Base-by-base conservation (phyloP, 129 eudicot genomes). In the Flaveria ramosissima region DNA sequence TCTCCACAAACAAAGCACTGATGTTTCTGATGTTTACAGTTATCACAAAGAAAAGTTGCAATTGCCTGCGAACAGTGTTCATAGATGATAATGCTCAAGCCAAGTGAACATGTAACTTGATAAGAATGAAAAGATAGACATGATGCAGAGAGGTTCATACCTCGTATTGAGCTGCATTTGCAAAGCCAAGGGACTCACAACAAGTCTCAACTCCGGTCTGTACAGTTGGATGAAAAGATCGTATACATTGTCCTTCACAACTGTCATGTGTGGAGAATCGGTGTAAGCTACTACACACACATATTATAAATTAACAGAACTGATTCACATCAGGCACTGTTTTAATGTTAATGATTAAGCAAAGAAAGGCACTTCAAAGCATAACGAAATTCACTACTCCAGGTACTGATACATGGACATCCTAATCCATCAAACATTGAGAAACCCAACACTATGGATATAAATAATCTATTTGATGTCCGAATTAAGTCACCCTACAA, bases 181-280 rank as follows among this genome's bases (percentile, higher is more conserved):
- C 68, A 61, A 78, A 85, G 73, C 93, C 85, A 79, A 89, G 96
- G 74, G 96, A 86, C 75, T 83, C 90, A 62, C 97, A 92, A 11
- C 0, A 51, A 11, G 89, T 74, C 1, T 84, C 90, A 66, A 76
- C 70, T 47, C 92, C 97, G 9, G 92, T 71, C 47, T 77, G 81
- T 72, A 74, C 32, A 16, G 96, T 92, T 70, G 93, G 85, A 84
- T 92, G 97, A 68, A 92, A 92, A 65, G 97, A 92, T 81, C 97
- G 84, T 78, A 89, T 68, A 81, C 97, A 92, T 80, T 82, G 83
- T 36, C 89, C 96, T 87, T 89, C 96, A 81, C 97, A 92, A 23
- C 97, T 92, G 88, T 79, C 78, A 68, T 73, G 23, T 16, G 53
- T 17, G 56, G 41, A 76, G 52, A 47, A 47, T 3, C 42, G 41